Base-by-base conservation (phyloP, 257 asterid genomes). In the Solanum chiquidenum region DNA sequence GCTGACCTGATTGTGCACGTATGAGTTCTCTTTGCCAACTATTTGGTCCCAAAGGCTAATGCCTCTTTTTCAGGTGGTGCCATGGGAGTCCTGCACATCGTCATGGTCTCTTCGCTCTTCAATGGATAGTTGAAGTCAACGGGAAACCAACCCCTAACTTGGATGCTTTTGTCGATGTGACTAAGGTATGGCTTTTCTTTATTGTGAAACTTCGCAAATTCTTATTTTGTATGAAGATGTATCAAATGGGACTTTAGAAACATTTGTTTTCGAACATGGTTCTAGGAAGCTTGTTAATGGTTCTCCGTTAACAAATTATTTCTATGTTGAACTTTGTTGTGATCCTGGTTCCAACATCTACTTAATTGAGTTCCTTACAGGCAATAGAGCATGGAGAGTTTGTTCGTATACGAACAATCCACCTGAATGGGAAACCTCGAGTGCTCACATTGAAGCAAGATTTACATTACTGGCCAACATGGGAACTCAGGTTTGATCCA, bases 61-160 rank as follows among this genome's bases (percentile, higher is more conserved):
- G 23, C 13, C n/a, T 31, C 74, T 4, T 88, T 82, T 87, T 91
- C 94, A 97, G 99, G 96, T 96, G 99, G 99, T 97, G 99, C 91
- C 98, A 97, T 74, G 99, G 99, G 83, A 97, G 99, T 93, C 99
- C 99, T 86, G 99, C 83, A 25, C 98, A 97, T 89, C 92, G 98
- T 40, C 96, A 95, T 91, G 98, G 99, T 90, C 93, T 96, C 79
- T 97, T 95, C 89, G 98, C 99, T 83, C 99, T 96, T 87, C 99
- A 97, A 88, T 97, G 99, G 99, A 97, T 96, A 77, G 95, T 95
- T 23, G 99, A 96, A 93, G 95, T 97, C 66, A 97, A 97, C 37
- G 99, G 99, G 84, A 96, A 94, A 89, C 98, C 94, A 77, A 97
- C 98, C 86, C 98, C 99, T 13, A 92, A 92, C 91, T 91, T 97